These are phyloP conservation scores for Colletotrichum sp. DNA, from an alignment of 2,329 filamentous ascomycete species.

Conservation along the genomic window DNA sequence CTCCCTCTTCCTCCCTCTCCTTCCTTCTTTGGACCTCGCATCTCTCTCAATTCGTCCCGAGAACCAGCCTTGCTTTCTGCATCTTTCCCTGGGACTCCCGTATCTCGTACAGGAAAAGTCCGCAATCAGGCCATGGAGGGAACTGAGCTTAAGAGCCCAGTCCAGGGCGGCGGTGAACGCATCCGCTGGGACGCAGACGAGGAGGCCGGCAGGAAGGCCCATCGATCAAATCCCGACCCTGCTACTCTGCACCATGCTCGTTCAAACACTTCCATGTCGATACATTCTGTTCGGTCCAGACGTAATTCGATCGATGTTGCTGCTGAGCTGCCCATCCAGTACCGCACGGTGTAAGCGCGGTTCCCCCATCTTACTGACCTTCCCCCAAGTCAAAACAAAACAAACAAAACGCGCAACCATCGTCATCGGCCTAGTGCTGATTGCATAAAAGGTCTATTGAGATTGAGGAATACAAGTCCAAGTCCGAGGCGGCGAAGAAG, in stretches of 20 bases:
- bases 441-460: constrained; percentile 41
- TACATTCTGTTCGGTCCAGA: constrained; percentile 40
- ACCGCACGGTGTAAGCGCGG: constrained; percentile 53
- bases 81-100: no score
- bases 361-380: background rate
- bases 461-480: constrained; percentile 53
- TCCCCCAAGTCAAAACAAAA: background rate
- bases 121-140: constrained; percentile 26
- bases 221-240: constrained; percentile 16
- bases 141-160: constrained; percentile 24
- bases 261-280: constrained; percentile 44
- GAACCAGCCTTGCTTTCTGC: background rate
- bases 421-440: background rate
- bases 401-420: background rate
- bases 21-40: background rate
- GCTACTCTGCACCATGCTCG: constrained; percentile 22
- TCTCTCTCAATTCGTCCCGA: background rate
- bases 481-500: constrained; percentile 39
- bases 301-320: constrained; percentile 43
- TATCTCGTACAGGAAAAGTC: background rate
- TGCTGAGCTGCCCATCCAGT: constrained; percentile 55
- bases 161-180: constrained; percentile 25
- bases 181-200: constrained; percentile 43
- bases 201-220: constrained; percentile 22
- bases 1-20: background rate